Evolutionary conservation across 805 yeast species (phyloP), one percentile per base, ranked within the genome.

Genomic region (Hanseniaspora guilliermondii): DNA sequence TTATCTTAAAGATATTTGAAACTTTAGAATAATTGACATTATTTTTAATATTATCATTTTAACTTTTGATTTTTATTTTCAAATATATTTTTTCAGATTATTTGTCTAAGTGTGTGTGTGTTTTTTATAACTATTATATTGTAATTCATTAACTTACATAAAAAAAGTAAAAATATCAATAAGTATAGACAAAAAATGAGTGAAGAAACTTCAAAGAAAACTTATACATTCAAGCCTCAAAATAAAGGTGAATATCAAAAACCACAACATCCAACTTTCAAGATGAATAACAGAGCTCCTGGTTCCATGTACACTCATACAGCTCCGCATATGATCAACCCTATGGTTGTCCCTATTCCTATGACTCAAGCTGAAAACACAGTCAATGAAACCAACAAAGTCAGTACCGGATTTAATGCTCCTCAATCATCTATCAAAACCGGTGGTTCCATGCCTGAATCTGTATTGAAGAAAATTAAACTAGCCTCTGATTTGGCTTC

Each of bases 281-380:
- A 33, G 41, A 24, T 46, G 44, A 40, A 36, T 16, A 33, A 24
- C 53, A 24, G 42, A 12, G 21, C 46, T 17, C 46, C 44, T 17
- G 37, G 38, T 27, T 17, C 27, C 24, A 17, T 30, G n/a, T 25
- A 42, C 33, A n/a, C 42, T 19, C 50, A 47, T 16, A 12, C 37
- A 8, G 47, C 47, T 19, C 47, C 47, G 19, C 47, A 44, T 22
- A 30, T 44, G 47, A 32, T 32, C 17, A 41, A 49, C 12, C 53
- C 44, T 39, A 42, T 39, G 54, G 67, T 64, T 57, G 66, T 65
- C 46, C 64, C 68, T 7, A 64, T 66, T n/a, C 65, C 65, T 56
- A 60, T 64, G 41, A 68, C 69, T 36, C 66, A 66, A 54, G 63
- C 59, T 52, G 53, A 44, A 17, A 44, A 21, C 37, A 30, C 64